Evolutionary conservation across 1,284 basidiomycete species (phyloP), one percentile per base, ranked within the genome.

Genomic region (Peniophora sp.): DNA sequence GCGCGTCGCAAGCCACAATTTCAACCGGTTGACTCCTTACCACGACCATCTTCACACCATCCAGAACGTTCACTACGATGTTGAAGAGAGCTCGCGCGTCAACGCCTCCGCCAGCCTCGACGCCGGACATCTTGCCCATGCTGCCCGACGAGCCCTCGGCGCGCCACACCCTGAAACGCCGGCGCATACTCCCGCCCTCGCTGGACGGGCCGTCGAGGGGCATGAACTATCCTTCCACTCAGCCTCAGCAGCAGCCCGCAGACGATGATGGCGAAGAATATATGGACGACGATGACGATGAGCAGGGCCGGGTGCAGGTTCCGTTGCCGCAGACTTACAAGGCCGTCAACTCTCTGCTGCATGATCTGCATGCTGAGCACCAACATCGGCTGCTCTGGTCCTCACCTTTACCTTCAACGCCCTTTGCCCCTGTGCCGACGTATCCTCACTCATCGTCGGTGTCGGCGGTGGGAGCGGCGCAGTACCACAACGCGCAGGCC

Each of bases 321-420:
- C 32, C 44, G 23, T 8, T 22, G 44, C 58, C 65, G 2, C 63
- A 60, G 17, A 58, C 63, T 58, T 88, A 88, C 67, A 76, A 74
- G 59, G 66, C 70, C 36, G 69, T 77, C 47, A 89, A 89, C 62
- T 75, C 57, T 46, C 65, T 85, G 50, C 72, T 89, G 22, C 78
- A 83, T 54, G 80, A 86, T 58, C 64, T 89, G 45, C 86, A 88
- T 58, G 71, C 78, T 35, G 72, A 81, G 24, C 74, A 85, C 56
- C 76, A 83, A 52, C 81, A 85, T 58, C 73, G 83, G 43, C 64
- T 77, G 22, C 50, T 78, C 19, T 77, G 78, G 58, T 59, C 72
- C 5, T 59, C 64, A 10, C 50, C 66, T 19, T 56, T 56, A 32
- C 49, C 51, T 14, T 44, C 51, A 12, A 46, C 47, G 27, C 48